Base-by-base conservation (phyloP, 2,329 filamentous ascomycete genomes). In the Arthrinium puccinioides region DNA sequence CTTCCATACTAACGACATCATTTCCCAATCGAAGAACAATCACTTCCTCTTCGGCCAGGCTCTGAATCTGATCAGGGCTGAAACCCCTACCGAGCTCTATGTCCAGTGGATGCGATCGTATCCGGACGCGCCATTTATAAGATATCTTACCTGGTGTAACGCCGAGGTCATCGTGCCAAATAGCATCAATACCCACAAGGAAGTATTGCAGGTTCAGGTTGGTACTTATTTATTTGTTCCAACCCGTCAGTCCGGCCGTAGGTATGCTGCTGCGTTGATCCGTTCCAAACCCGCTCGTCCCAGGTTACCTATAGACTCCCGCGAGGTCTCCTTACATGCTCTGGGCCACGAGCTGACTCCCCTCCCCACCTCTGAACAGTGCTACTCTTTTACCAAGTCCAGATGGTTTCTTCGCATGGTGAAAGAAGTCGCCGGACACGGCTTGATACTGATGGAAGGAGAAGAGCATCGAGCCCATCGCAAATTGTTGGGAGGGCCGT, bases 31-130 rank as follows among this genome's bases (percentile, higher is more conserved):
- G n/a, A 16, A 67, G 63, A 53, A 64, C 34, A 55, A 63, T 23
- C 46, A 55, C 28, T 53, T 59, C 31, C 45, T 69, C 28, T 41
- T 70, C 10, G 67, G 67, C 6, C 64, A 69, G 43, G 54, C 54
- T 30, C 39, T 55, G 14, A 60, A 60, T 11, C 53, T 59, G 28
- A 43, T 59, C 31, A 43, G 23, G 25, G 48, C 57, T 16, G 45
- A 51, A 1, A 50, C 44, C 9, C 59, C 60, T 0, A 45, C 40
- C 5, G 47, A 42, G 3, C 36, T 54, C 16, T 52, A 59, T 31
- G 10, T 61, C 3, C 29, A 48, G 25, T 62, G 59, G 59, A 55
- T 53, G 41, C 49, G 41, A 26, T 42, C 35, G 32, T 56, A 51
- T 50, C 60, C 61, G 0, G 47, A 58, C 2, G 54, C 49, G 8